These are phyloP conservation scores for Fusarium coicis DNA, from an alignment of 2,329 filamentous ascomycete genomes.

Conservation along the genomic window DNA sequence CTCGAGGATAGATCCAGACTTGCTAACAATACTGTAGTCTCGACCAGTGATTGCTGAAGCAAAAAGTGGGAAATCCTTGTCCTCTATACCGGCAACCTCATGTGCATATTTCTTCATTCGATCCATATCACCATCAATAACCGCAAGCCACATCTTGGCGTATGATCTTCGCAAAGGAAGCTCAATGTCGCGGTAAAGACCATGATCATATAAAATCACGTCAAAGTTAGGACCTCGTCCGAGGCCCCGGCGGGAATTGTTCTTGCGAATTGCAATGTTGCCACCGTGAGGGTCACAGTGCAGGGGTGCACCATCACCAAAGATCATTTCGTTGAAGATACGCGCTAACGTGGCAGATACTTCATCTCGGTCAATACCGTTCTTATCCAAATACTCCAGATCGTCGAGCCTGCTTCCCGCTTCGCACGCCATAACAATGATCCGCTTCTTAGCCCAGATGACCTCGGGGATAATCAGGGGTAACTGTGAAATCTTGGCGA, in stretches of 20 bases:
- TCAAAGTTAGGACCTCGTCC: constrained; percentile 81
- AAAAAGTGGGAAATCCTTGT: constrained; percentile 93
- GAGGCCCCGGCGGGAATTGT: constrained; percentile 64
- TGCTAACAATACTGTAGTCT: constrained; percentile 82
- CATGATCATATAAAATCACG: constrained; percentile 95
- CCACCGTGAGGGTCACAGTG: constrained; percentile 98
- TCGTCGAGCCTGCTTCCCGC: constrained; percentile 90
- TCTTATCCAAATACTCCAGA: constrained; percentile 83
- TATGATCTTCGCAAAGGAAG: constrained; percentile 82
- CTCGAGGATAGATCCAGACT: constrained; percentile 64
- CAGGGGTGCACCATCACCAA: constrained; percentile 85
- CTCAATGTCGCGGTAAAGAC: constrained; percentile 93
- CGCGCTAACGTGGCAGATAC: constrained; percentile 89
- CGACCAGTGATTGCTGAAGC: constrained; percentile 95
- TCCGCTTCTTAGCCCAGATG: constrained; percentile 86
- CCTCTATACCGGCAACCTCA: constrained; percentile 88
- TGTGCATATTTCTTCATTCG: constrained; percentile 89
- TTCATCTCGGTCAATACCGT: constrained; percentile 92
- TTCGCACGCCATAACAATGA: constrained; percentile 95
- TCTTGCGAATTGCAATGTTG: constrained; percentile 91
- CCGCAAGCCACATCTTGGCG: constrained; percentile 96
- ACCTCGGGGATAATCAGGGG: constrained; percentile 91
- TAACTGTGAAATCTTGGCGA: constrained; percentile 76
- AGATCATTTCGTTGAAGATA: constrained; percentile 99
- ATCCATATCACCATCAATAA: constrained; percentile 87